Evolutionary conservation across 1,284 basidiomycete species (phyloP), one percentile per base, ranked within the genome.

Genomic region (Cryptococcus jaspeensis): DNA sequence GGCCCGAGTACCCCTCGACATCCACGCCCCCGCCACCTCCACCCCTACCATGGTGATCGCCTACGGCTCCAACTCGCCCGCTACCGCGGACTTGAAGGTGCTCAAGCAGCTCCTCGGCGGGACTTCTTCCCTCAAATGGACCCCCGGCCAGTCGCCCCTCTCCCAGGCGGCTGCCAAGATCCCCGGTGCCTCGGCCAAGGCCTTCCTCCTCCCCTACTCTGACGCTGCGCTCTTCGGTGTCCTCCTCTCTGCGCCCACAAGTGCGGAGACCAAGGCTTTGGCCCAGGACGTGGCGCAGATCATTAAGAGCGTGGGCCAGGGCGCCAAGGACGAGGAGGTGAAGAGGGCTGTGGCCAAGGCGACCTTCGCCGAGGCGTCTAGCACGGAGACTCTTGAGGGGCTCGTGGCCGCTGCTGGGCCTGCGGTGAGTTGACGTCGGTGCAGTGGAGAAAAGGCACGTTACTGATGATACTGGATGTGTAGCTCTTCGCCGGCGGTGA

Each of bases 181-280:
- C 28, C 70, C 70, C 25, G 77, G 75, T 23, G 64, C 71, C n/a
- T 76, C 83, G 35, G 88, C 88, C 55, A 83, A 87, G 75, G 77
- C 86, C 3, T 85, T 93, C 57, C 84, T 90, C 70, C 80, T 92
- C 15, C 85, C 88, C 18, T 97, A 96, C 81, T 90, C 91, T 22
- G 93, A 96, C 74, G 91, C 90, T 3, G 82, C 88, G 18, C 83
- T 97, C 55, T 86, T 94, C 64, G 91, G 90, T 61, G 77, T 94
- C 57, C 78, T 91, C 56, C 80, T 95, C 49, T 64, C 72, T 43
- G 75, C 75, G 25, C 73, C 73, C 44, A 77, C 74, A 35, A 65
- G 61, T 54, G 67, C 71, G 55, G 74, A 61, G 49, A 70, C 75
- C 60, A 72, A 80, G 53, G 83, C 82, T 36, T 70, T 84, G 7